Base-by-base conservation (phyloP, 176 grass and related monocot species). In the Chrysopogon serrulatus region DNA sequence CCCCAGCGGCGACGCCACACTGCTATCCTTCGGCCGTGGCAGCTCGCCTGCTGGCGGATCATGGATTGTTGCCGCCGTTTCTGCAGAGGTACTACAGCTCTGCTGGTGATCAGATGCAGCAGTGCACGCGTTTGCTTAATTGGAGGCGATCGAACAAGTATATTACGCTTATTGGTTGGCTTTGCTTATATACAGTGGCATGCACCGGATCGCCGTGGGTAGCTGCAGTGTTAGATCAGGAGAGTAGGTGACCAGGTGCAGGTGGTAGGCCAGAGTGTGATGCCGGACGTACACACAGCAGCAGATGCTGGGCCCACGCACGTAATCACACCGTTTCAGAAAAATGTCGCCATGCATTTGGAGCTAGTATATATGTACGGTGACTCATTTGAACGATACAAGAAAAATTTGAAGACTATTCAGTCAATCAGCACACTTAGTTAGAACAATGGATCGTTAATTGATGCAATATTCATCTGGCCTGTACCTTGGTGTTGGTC, bases 191-290 rank as follows among this genome's bases (percentile, higher is more conserved):
- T 74, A 74, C 43, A 48, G 73, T 43, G 10, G 37, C 18, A 30
- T 40, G 41, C 37, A 10, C 31, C 14, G 54, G 39, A 5, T 3
- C 2, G 78, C 43, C 78, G 37, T 80, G 12, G 42, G 19, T 49
- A 6, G 54, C n/a, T 73, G 54, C 33, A 78, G 48, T 11, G 62
- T 68, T 64, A 64, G 56, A 16, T 9, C 5, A 44, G 39, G 54
- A 5, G 70, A 47, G 62, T 36, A 80, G 63, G 78, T 80, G 43
- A 15, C 63, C 62, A 80, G 62, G 78, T 80, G 62, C 64, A 53
- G 54, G 15, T 84, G 54, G 36, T 76, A 45, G 56, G 79, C 24
- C 71, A 76, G n/a, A 33, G 12, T 41, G 65, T 44, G 65, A 68
- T 53, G 31, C 66, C 40, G 31, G 39, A 72, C 21, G 75, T 79